Evolutionary conservation across 2,329 filamentous ascomycete species (phyloP), one percentile per base, ranked within the genome.

Genomic region (Aspergillus quadricinctus): DNA sequence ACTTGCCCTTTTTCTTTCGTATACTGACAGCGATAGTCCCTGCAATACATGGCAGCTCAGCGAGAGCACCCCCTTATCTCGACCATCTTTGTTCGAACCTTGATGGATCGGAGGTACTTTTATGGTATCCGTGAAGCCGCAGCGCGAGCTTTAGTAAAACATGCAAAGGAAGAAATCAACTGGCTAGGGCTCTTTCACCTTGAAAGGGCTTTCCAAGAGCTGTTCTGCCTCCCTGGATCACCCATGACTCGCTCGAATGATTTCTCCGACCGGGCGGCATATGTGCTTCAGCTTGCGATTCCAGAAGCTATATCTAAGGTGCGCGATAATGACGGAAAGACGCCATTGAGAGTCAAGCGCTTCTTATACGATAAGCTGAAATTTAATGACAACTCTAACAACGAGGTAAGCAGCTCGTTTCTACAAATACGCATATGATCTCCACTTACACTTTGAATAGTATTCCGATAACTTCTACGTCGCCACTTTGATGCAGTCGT

Each of bases 301-400:
- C 87, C 92, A 0, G 83, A 84, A 61, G 89, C 92, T 6, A 88
- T 99, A 61, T 85, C 92, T 2, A 83, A 84, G 60, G 85, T 97
- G 49, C 86, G 91, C 51, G 88, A 93, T 66, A 78, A 79, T 41
- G 82, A 87, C 54, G 89, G 91, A 40, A 88, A 85, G 65, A 92
- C 92, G 53, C 92, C 93, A 0, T 80, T 88, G 67, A 81, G 87
- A 52, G 91, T 91, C 4, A 89, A 92, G 56, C 83, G 84, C 41
- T 96, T 97, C 71, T 83, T 99, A 49, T 83, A 96, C 23, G 92
- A 97, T 64, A 89, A 95, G 69, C 79, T 99, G 35, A 88, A 89
- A 50, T 93, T 92, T 77, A 99, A 99, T 69, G 92, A 99, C 74
- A 99, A 99, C 69, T 87, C 89, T 2, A 88, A 89, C 58, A 99